Percentiles rank a stretch among this genome's conserved stretches.
Evolutionary conservation across 2,329 filamentous ascomycete species (phyloP).

Genomic region (Penicillium sp.): DNA sequence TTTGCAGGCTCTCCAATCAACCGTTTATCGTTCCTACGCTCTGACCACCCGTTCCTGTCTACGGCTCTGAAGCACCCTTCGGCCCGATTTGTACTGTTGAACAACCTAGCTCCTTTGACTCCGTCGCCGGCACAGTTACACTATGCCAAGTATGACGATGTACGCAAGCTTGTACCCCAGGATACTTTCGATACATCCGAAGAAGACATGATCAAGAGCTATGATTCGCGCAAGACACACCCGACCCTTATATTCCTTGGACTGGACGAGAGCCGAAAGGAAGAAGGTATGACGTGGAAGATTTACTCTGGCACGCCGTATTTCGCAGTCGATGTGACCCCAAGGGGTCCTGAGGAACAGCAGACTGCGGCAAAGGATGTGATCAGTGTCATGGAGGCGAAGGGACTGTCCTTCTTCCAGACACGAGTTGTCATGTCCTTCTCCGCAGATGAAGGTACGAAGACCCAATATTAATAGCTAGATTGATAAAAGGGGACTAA

Average conservation of each 20-base stretch:
- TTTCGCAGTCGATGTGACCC: constrained; percentile 87
- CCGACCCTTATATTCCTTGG: constrained; percentile 83
- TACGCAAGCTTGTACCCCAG: constrained; percentile 66
- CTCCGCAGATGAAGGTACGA: constrained; percentile 59
- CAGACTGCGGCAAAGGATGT: constrained; percentile 56
- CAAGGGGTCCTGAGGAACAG: constrained; percentile 61
- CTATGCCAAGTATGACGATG: constrained; percentile 66
- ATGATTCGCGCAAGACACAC: constrained; percentile 65
- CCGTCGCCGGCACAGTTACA: constrained; percentile 61
- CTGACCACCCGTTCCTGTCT: constrained; percentile 49
- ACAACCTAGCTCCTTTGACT: constrained; percentile 72
- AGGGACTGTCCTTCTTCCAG: constrained; percentile 64
- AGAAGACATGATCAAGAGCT: constrained; percentile 68
- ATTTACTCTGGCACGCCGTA: constrained; percentile 75
- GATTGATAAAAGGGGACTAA: background rate
- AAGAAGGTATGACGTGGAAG: constrained; percentile 45
- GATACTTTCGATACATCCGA: constrained; percentile 71
- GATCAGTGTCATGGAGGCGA: constrained; percentile 58
- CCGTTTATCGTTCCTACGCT: constrained; percentile 50
- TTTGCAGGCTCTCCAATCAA: constrained; percentile 49
- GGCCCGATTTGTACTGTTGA: constrained; percentile 70
- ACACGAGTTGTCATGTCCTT: constrained; percentile 64
- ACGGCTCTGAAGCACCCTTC: constrained; percentile 48
- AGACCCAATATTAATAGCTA: background rate
- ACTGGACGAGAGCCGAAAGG: constrained; percentile 63